Evolutionary conservation across 805 yeast species (phyloP).

Genomic region (Candida berthetii): DNA sequence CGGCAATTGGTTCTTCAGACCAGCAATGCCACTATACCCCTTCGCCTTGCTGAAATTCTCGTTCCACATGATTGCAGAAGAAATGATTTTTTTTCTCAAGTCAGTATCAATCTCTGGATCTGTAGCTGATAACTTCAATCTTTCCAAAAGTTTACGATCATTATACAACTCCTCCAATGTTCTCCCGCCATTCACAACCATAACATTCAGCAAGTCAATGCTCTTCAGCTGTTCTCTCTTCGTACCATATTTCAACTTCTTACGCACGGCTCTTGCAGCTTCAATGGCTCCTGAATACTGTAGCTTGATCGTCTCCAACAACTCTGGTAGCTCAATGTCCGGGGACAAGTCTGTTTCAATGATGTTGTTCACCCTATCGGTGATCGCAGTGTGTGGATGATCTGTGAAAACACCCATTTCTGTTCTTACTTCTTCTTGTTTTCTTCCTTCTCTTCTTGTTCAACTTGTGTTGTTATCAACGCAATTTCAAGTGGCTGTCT

Average conservation of each 20-base stretch:
- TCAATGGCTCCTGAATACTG: conserved; percentile 46
- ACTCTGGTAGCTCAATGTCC: conserved; percentile 27
- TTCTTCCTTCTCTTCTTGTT: neutral
- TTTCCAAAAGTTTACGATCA: conserved; percentile 63
- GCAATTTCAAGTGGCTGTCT: too few species aligned
- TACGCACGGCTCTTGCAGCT: conserved; percentile 87
- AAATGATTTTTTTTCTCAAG: conserved; percentile 41
- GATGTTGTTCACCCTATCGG: conserved; percentile 54
- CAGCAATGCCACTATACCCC: conserved; percentile 42
- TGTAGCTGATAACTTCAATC: conserved; percentile 46
- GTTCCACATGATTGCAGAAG: conserved; percentile 64
- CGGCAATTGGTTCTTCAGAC: conserved; percentile 40
- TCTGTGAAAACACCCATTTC: conserved; percentile 51
- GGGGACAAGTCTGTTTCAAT: conserved; percentile 24
- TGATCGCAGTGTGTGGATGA: conserved; percentile 66
- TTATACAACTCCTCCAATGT: conserved; percentile 39
- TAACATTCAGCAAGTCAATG: conserved; percentile 49
- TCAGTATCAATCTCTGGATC: conserved; percentile 35
- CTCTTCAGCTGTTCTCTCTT: conserved; percentile 61
- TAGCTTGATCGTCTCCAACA: conserved; percentile 26
- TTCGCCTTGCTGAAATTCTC: conserved; percentile 42
- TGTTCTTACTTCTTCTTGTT: neutral
- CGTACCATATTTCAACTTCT: conserved; percentile 82
- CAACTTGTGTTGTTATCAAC: neutral
- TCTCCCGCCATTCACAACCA: conserved; percentile 50